Evolutionary conservation across 1,284 basidiomycete genomes (phyloP), one percentile per base, ranked within the genome.

Genomic region (Puccinia brachypodii): DNA sequence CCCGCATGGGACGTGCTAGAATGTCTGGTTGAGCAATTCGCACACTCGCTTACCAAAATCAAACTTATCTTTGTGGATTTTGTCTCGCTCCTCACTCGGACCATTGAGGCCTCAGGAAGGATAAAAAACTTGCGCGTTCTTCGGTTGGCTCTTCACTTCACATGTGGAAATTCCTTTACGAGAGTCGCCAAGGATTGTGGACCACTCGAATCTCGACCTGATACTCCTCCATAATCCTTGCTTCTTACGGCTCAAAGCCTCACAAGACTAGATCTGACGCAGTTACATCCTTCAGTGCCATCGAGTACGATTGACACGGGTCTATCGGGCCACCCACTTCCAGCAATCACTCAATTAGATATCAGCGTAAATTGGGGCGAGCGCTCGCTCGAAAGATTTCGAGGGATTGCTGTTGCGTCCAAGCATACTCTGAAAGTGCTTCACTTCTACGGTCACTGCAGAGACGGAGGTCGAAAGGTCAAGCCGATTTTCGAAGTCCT

Each of bases 361-460:
- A 56, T 78, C 33, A 50, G 56, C 16, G 22, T 56, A 14, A 36
- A 13, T 13, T 31, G n/a, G 22, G 28, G 31, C 33, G 28, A 36
- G 28, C 22, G 44, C 28, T 50, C 36, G 19, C 44, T 56, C 19
- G 38, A 19, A 1, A 33, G 69, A 3, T 16, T 78, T 50, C n/a
- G n/a, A 25, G 36, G 68, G 36, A 31, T 78, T 22, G 31, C 56
- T 22, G 28, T 58, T 66, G 76, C 62, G n/a, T 47, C 69, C 47
- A 69, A 78, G 66, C 36, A n/a, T 40, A 78, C 44, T 31, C 64
- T 78, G 13, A 66, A 69, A n/a, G 47, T 58, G 25, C 76, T 78
- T 42, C 58, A 44, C 4, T 25, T 78, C 25, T 19, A 53, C 14
- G 50, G 62, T 78, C 38, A 13, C n/a, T 36, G 13, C 28, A 11